Evolutionary conservation across 257 asterid species (phyloP).

Genomic region (Sherardia arvensis): DNA sequence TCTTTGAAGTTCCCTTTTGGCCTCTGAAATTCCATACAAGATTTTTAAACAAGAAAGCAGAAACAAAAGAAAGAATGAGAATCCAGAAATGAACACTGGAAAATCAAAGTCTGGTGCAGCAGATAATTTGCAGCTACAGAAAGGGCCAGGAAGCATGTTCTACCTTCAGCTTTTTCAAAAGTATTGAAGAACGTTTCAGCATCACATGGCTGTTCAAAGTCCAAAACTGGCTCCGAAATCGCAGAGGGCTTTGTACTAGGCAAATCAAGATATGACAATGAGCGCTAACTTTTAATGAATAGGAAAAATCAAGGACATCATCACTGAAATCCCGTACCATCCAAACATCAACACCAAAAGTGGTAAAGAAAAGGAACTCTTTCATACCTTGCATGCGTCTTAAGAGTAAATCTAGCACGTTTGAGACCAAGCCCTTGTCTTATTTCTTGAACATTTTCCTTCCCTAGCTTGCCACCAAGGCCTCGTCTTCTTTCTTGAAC

Average conservation of each 20-base stretch:
- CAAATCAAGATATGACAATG: slow-evolving; percentile 13
- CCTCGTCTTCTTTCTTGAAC: slow-evolving; percentile 70
- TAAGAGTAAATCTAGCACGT: slow-evolving; percentile 54
- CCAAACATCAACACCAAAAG: background rate
- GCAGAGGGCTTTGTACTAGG: slow-evolving; percentile 52
- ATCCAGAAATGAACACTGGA: background rate
- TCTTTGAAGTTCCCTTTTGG: slow-evolving; percentile 64
- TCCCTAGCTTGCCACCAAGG: slow-evolving; percentile 49
- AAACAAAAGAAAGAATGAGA: background rate
- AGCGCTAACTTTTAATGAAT: background rate
- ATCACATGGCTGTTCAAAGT: slow-evolving; percentile 39
- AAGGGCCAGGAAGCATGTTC: slow-evolving; percentile 4
- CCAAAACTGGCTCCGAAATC: slow-evolving; percentile 34
- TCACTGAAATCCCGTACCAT: background rate
- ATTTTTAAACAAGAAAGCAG: slow-evolving; percentile 2
- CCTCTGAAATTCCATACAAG: slow-evolving; percentile 31
- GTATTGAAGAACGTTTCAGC: slow-evolving; percentile 68
- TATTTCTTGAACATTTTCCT: slow-evolving; percentile 49
- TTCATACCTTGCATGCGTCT: slow-evolving; percentile 42
- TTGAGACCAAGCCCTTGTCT: slow-evolving; percentile 69
- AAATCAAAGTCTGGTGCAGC: background rate
- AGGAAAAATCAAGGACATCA: background rate
- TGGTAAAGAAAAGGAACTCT: background rate
- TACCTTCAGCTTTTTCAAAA: slow-evolving; percentile 64
- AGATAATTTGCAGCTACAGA: background rate